Evolutionary conservation across 176 grass and related monocot genomes (phyloP), one percentile per base, ranked within the genome.

Genomic region (Juncus inflexus): DNA sequence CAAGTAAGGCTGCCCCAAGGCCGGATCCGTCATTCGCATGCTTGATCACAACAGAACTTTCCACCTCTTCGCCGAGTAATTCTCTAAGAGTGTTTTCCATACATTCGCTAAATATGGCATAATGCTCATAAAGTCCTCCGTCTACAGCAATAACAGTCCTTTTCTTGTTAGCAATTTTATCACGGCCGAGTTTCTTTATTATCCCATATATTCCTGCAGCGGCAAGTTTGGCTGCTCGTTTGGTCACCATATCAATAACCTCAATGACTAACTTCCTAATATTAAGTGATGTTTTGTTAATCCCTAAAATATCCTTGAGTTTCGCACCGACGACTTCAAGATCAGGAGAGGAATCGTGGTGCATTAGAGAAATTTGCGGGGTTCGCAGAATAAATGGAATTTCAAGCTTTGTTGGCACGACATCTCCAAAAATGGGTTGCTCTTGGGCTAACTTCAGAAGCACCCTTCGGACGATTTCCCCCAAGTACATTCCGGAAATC

Each of bases 161-260:
- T 56, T 62, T 63, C 63, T 79, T 66, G 3, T 81, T 62, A 0
- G 67, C 60, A n/a, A 61, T 66, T 39, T n/a, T 52, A 15, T 75
- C 82, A 4, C 84, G 78, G 3, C 87, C 81, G 1, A 91, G 82
- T 73, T 96, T 96, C 62, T 82, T 74, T 3, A 96, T 67, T 61
- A 96, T 91, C 4, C 82, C 87, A 14, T 86, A 83, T 45, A 96
- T 96, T 47, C 92, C 92, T 0, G 92, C 87, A 2, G 87, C 87
- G 6, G 87, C 87, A 57, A 96, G 74, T 13, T 84, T 60, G 7
- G 87, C 92, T 19, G 92, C 83, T 67, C 92, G 70, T 6, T 61
- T 72, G 64, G 81, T 85, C 2, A 91, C 84, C 3, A 91, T 79
- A 66, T 89, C 87, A 10, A 87, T 91, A 37, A 91, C 78, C 52